Evolutionary conservation across 208 protist species (phyloP).

Genomic region (Kentomonas sorsogonicus): DNA sequence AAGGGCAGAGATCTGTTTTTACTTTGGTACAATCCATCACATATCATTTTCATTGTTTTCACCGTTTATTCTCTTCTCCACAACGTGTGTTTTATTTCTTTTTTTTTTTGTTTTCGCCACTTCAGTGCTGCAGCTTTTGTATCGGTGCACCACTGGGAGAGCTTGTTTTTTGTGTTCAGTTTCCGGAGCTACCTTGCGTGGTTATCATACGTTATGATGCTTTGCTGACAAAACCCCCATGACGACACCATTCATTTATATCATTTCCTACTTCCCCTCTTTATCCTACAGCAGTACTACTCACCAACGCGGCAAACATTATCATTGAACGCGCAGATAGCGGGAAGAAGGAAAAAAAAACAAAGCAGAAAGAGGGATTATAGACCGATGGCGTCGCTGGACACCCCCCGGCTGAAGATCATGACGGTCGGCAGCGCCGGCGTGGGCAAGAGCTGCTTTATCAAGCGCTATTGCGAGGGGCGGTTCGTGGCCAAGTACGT

Average conservation of each 20-base stretch:
- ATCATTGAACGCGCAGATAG: too few species aligned
- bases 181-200: too few species aligned
- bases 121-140: too few species aligned
- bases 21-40: not conserved
- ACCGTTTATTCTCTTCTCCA: not conserved
- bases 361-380: not conserved
- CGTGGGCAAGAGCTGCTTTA: conserved; percentile 94
- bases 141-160: too few species aligned
- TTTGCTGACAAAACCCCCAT: too few species aligned
- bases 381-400: conserved; percentile 8
- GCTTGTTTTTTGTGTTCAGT: too few species aligned
- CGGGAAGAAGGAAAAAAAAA: too few species aligned
- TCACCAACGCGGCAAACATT: too few species aligned
- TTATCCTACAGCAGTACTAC: too few species aligned
- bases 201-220: too few species aligned
- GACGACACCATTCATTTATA: too few species aligned
- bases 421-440: conserved; percentile 83
- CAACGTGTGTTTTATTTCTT: not conserved
- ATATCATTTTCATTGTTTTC: not conserved
- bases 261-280: too few species aligned
- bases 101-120: conserved; percentile 1
- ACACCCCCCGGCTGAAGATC: conserved; percentile 83
- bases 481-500: conserved; percentile 95
- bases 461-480: conserved; percentile 96
- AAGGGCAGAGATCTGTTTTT: not conserved